Conservation (phyloP, 257 asterid species). For the Petunia secreta region DNA sequence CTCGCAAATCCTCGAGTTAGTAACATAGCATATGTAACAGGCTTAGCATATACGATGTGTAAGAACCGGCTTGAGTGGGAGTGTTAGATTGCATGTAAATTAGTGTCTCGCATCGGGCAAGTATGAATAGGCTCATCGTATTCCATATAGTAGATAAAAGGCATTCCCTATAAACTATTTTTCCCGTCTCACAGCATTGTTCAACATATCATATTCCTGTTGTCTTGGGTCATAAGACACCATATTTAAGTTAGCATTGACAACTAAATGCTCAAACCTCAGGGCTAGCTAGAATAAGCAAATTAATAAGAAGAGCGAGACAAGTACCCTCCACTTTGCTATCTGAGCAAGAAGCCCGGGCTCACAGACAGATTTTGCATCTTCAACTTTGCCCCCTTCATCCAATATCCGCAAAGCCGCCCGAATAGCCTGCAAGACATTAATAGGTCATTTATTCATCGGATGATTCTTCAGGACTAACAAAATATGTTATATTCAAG, state of each 20-base stretch:
- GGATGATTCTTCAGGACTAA: not conserved
- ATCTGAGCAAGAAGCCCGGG: constrained; percentile 70
- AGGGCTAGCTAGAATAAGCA: not conserved
- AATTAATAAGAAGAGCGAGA: constrained; percentile 17
- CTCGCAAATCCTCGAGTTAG: too few species aligned
- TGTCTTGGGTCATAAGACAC: not conserved
- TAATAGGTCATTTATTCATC: not conserved
- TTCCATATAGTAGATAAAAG: too few species aligned
- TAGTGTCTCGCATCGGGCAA: too few species aligned
- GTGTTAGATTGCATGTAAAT: too few species aligned
- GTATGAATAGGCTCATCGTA: too few species aligned
- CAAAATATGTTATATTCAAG: not conserved
- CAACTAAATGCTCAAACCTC: not conserved
- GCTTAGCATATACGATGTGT: too few species aligned
- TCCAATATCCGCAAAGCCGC: constrained; percentile 71
- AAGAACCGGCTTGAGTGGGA: too few species aligned
- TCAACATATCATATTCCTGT: constrained; percentile 6
- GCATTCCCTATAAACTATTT: too few species aligned
- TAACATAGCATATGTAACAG: too few species aligned
- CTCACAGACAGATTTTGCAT: constrained; percentile 84
- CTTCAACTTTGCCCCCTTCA: constrained; percentile 68
- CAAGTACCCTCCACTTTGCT: constrained; percentile 68
- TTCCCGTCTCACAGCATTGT: not conserved
- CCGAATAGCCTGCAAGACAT: constrained; percentile 64
- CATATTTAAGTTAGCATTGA: constrained; percentile 8